These are phyloP conservation scores for Caloboletus firmus DNA, from an alignment of 1,284 basidiomycete genomes.

Conservation along the genomic window DNA sequence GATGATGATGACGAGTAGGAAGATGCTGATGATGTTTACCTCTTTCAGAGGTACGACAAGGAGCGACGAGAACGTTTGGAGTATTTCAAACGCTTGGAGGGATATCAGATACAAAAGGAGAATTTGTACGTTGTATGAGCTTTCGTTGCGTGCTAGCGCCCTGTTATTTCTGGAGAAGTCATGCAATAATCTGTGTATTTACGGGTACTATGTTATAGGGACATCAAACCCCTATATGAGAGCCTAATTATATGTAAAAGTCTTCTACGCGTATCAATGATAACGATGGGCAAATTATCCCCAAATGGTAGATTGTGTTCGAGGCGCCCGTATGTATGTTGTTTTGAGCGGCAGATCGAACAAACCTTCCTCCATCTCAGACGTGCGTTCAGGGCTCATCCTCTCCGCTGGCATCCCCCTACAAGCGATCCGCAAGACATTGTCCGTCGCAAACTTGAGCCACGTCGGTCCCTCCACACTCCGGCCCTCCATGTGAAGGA, in stretches of 20 bases:
- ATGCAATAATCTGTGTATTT: slow-evolving; percentile 15
- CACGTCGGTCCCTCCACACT: slow-evolving; percentile 14
- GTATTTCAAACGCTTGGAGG: slow-evolving; percentile 55
- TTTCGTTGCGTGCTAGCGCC: background rate
- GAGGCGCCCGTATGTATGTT: slow-evolving; percentile 16
- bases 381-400: background rate
- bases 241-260: background rate
- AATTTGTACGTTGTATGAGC: slow-evolving; percentile 59
- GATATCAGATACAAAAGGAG: slow-evolving; percentile 55
- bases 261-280: background rate
- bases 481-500: slow-evolving; percentile 15
- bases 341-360: slow-evolving; percentile 14
- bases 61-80: slow-evolving; percentile 54
- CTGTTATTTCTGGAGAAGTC: background rate
- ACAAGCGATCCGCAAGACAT: slow-evolving; percentile 19
- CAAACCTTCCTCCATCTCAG: background rate
- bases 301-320: background rate
- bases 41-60: slow-evolving; percentile 40
- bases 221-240: background rate
- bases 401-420: background rate
- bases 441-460: slow-evolving; percentile 30
- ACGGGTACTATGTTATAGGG: background rate
- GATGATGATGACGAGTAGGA: background rate
- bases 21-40: slow-evolving; percentile 1
- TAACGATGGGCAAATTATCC: background rate